Conservation (phyloP, 352 stramenopile genomes). For the Globisporangium camurandrum region DNA sequence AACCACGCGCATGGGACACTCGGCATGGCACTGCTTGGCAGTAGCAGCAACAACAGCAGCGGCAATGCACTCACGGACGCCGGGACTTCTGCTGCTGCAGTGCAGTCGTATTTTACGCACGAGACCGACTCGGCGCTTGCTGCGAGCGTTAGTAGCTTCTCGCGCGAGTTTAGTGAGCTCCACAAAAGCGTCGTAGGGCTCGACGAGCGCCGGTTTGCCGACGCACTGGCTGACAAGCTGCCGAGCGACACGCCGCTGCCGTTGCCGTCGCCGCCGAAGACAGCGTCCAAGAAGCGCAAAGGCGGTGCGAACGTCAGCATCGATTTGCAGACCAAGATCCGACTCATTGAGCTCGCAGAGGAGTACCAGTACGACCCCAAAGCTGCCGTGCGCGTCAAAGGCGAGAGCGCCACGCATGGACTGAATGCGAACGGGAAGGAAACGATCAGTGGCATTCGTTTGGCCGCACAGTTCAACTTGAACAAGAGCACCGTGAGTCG, state of each 20-base stretch:
- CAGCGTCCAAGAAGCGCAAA: conserved; percentile 45
- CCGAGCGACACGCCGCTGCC: background rate
- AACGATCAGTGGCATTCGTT: conserved; percentile 62
- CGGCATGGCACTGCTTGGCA: conserved; percentile 12
- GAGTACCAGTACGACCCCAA: conserved; percentile 79
- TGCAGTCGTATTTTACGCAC: conserved; percentile 38
- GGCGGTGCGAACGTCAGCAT: conserved; percentile 57
- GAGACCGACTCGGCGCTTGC: conserved; percentile 12
- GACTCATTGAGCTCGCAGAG: conserved; percentile 73
- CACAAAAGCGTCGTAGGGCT: conserved; percentile 28
- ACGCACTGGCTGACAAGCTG: conserved; percentile 16
- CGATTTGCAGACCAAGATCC: conserved; percentile 81
- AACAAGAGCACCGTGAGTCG: conserved; percentile 82
- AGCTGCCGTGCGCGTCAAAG: conserved; percentile 28
- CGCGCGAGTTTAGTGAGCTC: conserved; percentile 36
- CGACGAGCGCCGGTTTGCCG: conserved; percentile 26
- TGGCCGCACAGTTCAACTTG: conserved; percentile 66
- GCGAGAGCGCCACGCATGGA: conserved; percentile 11
- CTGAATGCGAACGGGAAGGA: conserved; percentile 26
- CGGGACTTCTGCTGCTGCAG: too few relatives aligned
- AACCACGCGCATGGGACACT: conserved; percentile 10
- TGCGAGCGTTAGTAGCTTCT: conserved; percentile 9
- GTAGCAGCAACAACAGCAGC: too few relatives aligned
- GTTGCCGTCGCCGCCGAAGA: background rate
- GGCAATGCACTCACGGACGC: conserved; percentile 5